Percentiles rank a stretch among this genome's conserved stretches.
Conservation (phyloP, 2,329 filamentous ascomycete genomes). For the Lithohypha guttulata region DNA sequence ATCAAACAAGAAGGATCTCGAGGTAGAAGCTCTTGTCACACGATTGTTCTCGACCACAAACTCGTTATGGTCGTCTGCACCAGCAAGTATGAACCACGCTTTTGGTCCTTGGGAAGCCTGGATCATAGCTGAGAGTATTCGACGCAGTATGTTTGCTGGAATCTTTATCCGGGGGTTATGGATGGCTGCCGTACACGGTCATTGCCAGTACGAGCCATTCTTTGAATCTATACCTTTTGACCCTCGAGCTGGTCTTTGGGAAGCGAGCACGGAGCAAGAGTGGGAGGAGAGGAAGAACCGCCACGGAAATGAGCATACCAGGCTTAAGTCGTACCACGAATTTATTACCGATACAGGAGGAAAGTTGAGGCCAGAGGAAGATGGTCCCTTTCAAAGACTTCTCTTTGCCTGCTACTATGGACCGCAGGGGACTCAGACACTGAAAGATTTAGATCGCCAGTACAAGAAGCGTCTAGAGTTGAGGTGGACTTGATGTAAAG, state of each 20-base stretch:
- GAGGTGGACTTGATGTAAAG: too few relatives aligned
- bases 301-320: conserved; percentile 12
- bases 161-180: conserved; percentile 13
- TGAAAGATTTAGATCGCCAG: conserved; percentile 7
- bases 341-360: conserved; percentile 14
- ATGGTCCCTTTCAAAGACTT: conserved; percentile 16
- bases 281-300: conserved; percentile 12
- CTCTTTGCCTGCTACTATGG: conserved; percentile 14
- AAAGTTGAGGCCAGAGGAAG: conserved; percentile 12
- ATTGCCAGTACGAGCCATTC: conserved; percentile 15
- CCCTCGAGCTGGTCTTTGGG: conserved; percentile 17
- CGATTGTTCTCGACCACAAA: conserved; percentile 11
- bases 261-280: conserved; percentile 15
- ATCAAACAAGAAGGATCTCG: background rate
- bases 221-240: conserved; percentile 18
- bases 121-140: conserved; percentile 15
- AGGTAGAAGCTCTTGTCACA: conserved; percentile 4
- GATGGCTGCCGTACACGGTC: conserved; percentile 12
- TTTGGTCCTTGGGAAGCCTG: conserved; percentile 18
- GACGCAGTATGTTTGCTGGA: conserved; percentile 14
- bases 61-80: conserved; percentile 11
- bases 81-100: conserved; percentile 9
- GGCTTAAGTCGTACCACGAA: conserved; percentile 17
- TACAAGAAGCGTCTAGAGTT: too few relatives aligned
- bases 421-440: background rate